A percentile compares a stretch with the other conserved stretches of the same genome.
These are phyloP conservation scores for Huntiella decipiens DNA, from an alignment of 2,329 filamentous ascomycete species.

Conservation along the genomic window DNA sequence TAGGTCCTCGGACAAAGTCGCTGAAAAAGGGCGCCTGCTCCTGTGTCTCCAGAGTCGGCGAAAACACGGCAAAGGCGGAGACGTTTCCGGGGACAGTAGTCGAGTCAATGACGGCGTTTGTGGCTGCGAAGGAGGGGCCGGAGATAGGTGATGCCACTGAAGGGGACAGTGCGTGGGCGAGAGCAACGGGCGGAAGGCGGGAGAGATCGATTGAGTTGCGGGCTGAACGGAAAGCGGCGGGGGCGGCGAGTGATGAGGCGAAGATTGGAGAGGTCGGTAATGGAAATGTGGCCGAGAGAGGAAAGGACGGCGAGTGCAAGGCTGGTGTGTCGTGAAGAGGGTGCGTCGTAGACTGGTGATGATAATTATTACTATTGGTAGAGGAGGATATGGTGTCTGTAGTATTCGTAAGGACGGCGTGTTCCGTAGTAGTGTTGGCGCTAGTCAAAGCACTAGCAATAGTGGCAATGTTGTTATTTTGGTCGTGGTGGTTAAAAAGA, in stretches of 20 bases:
- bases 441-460: too few species aligned
- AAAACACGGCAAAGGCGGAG: constrained; percentile 5
- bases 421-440: too few species aligned
- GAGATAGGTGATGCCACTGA: neutral
- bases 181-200: neutral
- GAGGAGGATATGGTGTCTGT: too few species aligned
- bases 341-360: too few species aligned
- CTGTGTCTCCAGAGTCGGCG: constrained; percentile 7
- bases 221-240: neutral
- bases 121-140: neutral
- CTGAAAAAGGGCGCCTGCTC: constrained; percentile 5
- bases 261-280: too few species aligned
- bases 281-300: too few species aligned
- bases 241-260: too few species aligned
- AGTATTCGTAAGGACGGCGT: too few species aligned
- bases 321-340: too few species aligned
- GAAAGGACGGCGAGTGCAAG: too few species aligned
- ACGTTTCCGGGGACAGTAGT: neutral
- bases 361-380: too few species aligned
- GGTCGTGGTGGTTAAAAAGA: neutral
- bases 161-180: neutral
- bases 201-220: neutral
- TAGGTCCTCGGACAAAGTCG: constrained; percentile 2
- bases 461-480: neutral
- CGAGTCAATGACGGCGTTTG: neutral